Conservation (phyloP, 306 rosid genomes). For the Prunus salicina region DNA sequence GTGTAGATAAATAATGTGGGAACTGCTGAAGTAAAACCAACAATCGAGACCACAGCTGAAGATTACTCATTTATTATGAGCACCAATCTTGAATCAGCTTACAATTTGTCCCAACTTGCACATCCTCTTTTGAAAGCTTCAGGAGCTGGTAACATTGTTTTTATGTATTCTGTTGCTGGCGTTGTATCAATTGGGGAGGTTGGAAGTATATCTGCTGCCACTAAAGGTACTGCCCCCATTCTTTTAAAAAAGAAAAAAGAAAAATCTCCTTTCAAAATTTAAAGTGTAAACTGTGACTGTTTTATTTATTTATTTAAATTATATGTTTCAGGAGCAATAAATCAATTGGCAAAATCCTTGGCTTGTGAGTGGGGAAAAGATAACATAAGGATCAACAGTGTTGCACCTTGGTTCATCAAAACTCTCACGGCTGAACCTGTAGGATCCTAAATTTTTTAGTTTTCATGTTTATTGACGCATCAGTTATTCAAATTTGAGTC, state of each 20-base stretch:
- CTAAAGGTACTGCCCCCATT: constrained; percentile 34
- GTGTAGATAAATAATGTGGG: constrained; percentile 58
- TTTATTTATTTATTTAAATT: neutral
- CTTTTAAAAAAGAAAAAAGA: too few species aligned
- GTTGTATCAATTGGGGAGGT: neutral
- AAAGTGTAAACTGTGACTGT: neutral
- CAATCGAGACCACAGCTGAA: constrained; percentile 45
- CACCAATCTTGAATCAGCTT: constrained; percentile 42
- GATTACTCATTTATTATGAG: constrained; percentile 30
- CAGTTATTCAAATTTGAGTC: too few species aligned
- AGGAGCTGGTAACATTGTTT: constrained; percentile 31
- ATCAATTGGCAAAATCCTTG: constrained; percentile 43
- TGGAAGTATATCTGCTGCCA: constrained; percentile 21
- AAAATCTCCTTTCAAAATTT: neutral
- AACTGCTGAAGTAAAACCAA: constrained; percentile 50
- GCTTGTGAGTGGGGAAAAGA: constrained; percentile 70
- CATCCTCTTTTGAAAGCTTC: constrained; percentile 36
- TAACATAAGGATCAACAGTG: constrained; percentile 51
- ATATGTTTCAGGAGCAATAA: constrained; percentile 43
- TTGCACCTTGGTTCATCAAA: constrained; percentile 43
- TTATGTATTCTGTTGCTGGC: constrained; percentile 34
- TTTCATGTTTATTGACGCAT: too few species aligned
- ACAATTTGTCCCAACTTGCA: constrained; percentile 41
- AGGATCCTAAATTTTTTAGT: neutral
- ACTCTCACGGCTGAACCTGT: constrained; percentile 28